These are phyloP conservation scores for Boletus rubropictus DNA, from an alignment of 768 basidiomycete species.

Conservation along the genomic window DNA sequence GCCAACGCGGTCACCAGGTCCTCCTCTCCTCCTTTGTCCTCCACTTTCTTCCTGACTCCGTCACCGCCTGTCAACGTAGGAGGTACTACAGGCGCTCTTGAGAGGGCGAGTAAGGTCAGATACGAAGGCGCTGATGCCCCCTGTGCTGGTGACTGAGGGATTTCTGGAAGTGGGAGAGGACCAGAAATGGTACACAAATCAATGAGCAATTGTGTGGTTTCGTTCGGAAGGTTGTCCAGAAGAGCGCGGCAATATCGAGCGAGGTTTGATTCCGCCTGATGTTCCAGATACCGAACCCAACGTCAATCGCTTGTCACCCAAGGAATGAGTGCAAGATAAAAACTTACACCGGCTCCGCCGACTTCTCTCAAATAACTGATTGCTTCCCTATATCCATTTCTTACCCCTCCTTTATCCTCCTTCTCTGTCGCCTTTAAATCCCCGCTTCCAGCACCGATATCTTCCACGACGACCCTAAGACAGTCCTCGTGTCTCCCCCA, in stretches of 20 bases:
- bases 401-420: slow-evolving; percentile 33
- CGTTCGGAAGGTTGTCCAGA: slow-evolving; percentile 74
- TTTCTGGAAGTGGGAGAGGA: slow-evolving; percentile 35
- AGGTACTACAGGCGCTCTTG: slow-evolving; percentile 43
- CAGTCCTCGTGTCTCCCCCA: slow-evolving; percentile 92
- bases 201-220: slow-evolving; percentile 86
- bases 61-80: slow-evolving; percentile 36
- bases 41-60: slow-evolving; percentile 17
- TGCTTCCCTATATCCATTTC: slow-evolving; percentile 58
- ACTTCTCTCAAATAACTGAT: slow-evolving; percentile 73
- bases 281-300: not conserved
- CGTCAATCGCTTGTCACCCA: not conserved
- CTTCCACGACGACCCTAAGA: slow-evolving; percentile 89
- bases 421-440: slow-evolving; percentile 11
- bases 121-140: slow-evolving; percentile 51
- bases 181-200: slow-evolving; percentile 78
- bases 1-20: slow-evolving; percentile 13
- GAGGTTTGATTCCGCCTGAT: slow-evolving; percentile 80
- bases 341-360: slow-evolving; percentile 71
- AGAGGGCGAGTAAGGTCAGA: slow-evolving; percentile 74
- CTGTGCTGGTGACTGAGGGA: slow-evolving; percentile 18
- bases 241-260: slow-evolving; percentile 85
- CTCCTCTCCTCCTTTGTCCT: slow-evolving; percentile 14
- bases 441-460: slow-evolving; percentile 44
- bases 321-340: not conserved